Evolutionary conservation across 2,329 filamentous ascomycete genomes (phyloP).

Genomic region (Fusarium sterilihyphosum): DNA sequence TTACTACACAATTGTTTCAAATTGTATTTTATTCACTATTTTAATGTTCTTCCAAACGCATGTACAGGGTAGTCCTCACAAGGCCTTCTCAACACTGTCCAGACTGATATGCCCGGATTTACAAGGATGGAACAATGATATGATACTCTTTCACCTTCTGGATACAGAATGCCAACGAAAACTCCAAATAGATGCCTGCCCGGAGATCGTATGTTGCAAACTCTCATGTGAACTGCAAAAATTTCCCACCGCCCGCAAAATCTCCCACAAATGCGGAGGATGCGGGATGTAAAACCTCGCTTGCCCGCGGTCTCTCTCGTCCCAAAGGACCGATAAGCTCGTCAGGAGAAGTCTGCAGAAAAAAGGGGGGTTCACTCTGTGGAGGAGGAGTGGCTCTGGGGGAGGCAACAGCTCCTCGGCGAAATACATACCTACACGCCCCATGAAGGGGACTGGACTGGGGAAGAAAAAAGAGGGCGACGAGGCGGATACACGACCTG

Average conservation of each 20-base stretch:
- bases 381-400: conserved; percentile 30
- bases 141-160: not conserved
- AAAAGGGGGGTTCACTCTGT: conserved; percentile 2
- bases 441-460: conserved; percentile 2
- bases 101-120: not conserved
- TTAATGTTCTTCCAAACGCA: not conserved
- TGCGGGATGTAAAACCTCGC: conserved; percentile 24
- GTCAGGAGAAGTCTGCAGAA: conserved; percentile 6
- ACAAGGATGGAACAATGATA: not conserved
- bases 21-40: no score
- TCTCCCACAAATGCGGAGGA: conserved; percentile 27
- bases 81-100: no score
- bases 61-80: not conserved
- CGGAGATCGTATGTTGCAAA: conserved; percentile 10
- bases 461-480: not conserved
- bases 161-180: not conserved
- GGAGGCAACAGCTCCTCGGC: conserved; percentile 13
- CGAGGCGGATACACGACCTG: not conserved
- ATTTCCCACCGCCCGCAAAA: not conserved
- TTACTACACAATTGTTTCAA: accelerated
- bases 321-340: conserved; percentile 27
- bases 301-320: conserved; percentile 14
- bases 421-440: not conserved
- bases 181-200: not conserved
- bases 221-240: conserved; percentile 12